phyloP scores from a whole-genome alignment of 1,284 basidiomycete species.

The Blastosporella zonata region DNA sequence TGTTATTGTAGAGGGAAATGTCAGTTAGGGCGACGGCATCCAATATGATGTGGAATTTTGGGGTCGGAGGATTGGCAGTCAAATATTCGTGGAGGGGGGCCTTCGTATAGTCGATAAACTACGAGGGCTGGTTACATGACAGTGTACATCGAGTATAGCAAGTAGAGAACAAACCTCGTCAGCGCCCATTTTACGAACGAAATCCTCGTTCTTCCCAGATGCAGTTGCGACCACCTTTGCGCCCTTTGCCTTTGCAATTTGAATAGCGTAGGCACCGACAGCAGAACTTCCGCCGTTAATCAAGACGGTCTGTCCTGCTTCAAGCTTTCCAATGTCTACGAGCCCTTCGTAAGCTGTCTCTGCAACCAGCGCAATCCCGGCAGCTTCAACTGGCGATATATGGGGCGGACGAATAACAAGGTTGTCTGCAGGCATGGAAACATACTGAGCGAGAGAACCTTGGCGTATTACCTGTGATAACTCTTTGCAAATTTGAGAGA shows the following conservation, averaged over 20 bases:
- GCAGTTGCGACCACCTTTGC: constrained; percentile 55
- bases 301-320: constrained; percentile 50
- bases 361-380: constrained; percentile 54
- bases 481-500: constrained; percentile 8
- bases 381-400: constrained; percentile 50
- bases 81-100: constrained; percentile 44
- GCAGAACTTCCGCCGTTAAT: constrained; percentile 65
- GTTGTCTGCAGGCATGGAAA: constrained; percentile 37
- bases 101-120: constrained; percentile 60
- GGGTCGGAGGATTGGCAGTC: constrained; percentile 30
- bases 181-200: constrained; percentile 37
- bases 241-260: constrained; percentile 59
- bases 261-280: constrained; percentile 62
- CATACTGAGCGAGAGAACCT: constrained; percentile 56
- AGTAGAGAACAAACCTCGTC: constrained; percentile 36
- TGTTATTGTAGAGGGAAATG: constrained; percentile 37
- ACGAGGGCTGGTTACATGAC: constrained; percentile 1
- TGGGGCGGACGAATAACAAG: constrained; percentile 45
- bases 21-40: constrained; percentile 39
- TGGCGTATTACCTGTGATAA: constrained; percentile 33
- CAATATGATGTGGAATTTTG: constrained; percentile 42
- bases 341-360: constrained; percentile 58
- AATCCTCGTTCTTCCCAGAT: constrained; percentile 46
- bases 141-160: constrained; percentile 8
- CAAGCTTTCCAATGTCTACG: constrained; percentile 36